Evolutionary conservation across 257 asterid genomes (phyloP).

Genomic region (Gentiana macrophylla): DNA sequence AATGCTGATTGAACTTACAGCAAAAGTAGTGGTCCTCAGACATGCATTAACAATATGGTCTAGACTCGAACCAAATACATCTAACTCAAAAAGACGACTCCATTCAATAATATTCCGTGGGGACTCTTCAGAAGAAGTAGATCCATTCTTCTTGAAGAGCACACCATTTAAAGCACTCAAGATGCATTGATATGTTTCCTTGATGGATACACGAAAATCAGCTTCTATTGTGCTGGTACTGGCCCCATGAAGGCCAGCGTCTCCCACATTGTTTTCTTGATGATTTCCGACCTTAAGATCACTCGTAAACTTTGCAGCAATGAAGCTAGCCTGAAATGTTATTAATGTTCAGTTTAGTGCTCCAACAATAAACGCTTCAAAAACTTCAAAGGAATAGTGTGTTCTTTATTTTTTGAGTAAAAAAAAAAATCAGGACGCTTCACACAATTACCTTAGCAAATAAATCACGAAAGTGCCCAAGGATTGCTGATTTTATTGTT

Average conservation of each 20-base stretch:
- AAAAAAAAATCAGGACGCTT: not conserved
- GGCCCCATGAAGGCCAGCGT: conserved; percentile 8
- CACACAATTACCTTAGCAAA: conserved; percentile 39
- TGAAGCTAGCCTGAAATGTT: conserved; percentile 43
- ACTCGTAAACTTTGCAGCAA: conserved; percentile 27
- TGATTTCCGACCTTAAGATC: conserved; percentile 22
- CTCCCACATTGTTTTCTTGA: conserved; percentile 17
- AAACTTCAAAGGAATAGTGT: not conserved
- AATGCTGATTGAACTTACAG: conserved; percentile 38
- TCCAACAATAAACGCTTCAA: conserved; percentile 1
- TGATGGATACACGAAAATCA: conserved; percentile 30
- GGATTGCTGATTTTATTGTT: conserved; percentile 35
- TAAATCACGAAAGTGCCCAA: conserved; percentile 45
- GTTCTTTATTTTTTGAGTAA: not conserved
- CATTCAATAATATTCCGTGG: conserved; percentile 37
- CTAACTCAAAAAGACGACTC: conserved; percentile 49
- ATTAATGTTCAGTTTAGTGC: conserved; percentile 1
- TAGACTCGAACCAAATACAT: conserved; percentile 41
- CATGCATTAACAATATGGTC: conserved; percentile 42
- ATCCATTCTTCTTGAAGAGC: conserved; percentile 26
- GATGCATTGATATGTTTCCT: conserved; percentile 31
- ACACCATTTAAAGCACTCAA: conserved; percentile 25
- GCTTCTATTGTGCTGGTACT: conserved; percentile 25
- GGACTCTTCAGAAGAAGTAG: conserved; percentile 27
- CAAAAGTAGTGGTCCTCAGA: conserved; percentile 31